These are phyloP conservation scores for Citrus glauca DNA, from an alignment of 345 rosid genomes.

Conservation along the genomic window DNA sequence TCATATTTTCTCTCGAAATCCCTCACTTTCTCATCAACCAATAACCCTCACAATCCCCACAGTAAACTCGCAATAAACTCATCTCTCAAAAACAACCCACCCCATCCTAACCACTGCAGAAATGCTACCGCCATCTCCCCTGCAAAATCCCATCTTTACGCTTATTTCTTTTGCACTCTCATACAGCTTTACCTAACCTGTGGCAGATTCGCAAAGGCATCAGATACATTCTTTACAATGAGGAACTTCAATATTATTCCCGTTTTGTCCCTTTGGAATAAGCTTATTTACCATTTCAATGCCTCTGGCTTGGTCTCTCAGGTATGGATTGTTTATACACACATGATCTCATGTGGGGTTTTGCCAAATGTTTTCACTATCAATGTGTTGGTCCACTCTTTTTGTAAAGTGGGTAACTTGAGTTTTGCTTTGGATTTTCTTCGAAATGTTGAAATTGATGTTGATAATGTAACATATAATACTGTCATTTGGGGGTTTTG, in stretches of 20 bases:
- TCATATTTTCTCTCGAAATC: conserved; percentile 19
- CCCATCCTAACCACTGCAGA: neutral
- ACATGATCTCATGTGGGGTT: conserved; percentile 65
- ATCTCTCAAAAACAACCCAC: neutral
- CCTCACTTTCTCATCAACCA: conserved; percentile 28
- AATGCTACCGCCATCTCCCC: conserved; percentile 2
- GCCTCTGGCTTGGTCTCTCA: conserved; percentile 60
- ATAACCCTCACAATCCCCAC: conserved; percentile 15
- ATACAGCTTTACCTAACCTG: conserved; percentile 60
- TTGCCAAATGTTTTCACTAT: conserved; percentile 54
- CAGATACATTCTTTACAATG: conserved; percentile 57
- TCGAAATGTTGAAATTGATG: conserved; percentile 36
- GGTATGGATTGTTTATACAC: conserved; percentile 57
- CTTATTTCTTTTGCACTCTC: conserved; percentile 67
- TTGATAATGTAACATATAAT: conserved; percentile 70
- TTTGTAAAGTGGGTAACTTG: conserved; percentile 68
- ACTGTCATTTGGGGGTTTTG: conserved; percentile 83
- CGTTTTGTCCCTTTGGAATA: conserved; percentile 49
- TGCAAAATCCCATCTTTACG: conserved; percentile 37
- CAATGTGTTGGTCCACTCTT: conserved; percentile 75
- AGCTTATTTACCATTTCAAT: conserved; percentile 52
- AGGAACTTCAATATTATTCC: conserved; percentile 49
- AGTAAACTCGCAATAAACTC: conserved; percentile 6
- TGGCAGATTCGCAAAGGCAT: conserved; percentile 57
- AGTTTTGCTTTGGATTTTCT: conserved; percentile 51